Percentiles rank a stretch among this genome's conserved stretches.
phyloP scores from a whole-genome alignment of 1,139 yeast species.

The Yamadazyma epiphylla region DNA sequence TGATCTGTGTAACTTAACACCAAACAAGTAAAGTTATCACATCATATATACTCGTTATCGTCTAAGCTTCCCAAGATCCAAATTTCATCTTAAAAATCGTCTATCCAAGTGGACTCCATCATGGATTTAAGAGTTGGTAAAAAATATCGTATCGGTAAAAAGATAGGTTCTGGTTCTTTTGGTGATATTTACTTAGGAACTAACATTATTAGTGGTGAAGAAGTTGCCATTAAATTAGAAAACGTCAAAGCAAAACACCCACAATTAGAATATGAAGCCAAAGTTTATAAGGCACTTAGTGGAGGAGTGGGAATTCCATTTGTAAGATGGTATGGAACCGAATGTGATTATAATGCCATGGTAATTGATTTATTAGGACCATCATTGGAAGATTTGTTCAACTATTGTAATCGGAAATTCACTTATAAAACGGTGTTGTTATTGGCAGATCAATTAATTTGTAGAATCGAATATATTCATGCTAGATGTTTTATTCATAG shows the following conservation, averaged over 20 bases:
- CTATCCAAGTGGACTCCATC: background rate
- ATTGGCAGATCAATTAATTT: slow-evolving; percentile 90
- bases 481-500: slow-evolving; percentile 93
- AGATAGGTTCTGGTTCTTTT: slow-evolving; percentile 95
- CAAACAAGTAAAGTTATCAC: background rate
- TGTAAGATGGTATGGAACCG: slow-evolving; percentile 96
- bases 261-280: slow-evolving; percentile 93
- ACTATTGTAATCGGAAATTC: slow-evolving; percentile 91
- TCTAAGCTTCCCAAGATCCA: no score
- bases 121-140: slow-evolving; percentile 91
- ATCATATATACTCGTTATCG: no score
- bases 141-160: slow-evolving; percentile 91
- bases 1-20: background rate
- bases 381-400: slow-evolving; percentile 89
- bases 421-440: slow-evolving; percentile 89
- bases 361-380: slow-evolving; percentile 96
- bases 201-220: slow-evolving; percentile 92
- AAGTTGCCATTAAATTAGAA: slow-evolving; percentile 94
- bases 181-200: slow-evolving; percentile 95
- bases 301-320: slow-evolving; percentile 98
- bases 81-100: no score
- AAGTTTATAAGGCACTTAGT: slow-evolving; percentile 88
- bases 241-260: slow-evolving; percentile 91
- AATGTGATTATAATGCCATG: slow-evolving; percentile 95
- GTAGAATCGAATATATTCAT: slow-evolving; percentile 92